Evolutionary conservation across 1,284 basidiomycete genomes (phyloP), one percentile per base, ranked within the genome.

Genomic region (Sporisorium sorghi): DNA sequence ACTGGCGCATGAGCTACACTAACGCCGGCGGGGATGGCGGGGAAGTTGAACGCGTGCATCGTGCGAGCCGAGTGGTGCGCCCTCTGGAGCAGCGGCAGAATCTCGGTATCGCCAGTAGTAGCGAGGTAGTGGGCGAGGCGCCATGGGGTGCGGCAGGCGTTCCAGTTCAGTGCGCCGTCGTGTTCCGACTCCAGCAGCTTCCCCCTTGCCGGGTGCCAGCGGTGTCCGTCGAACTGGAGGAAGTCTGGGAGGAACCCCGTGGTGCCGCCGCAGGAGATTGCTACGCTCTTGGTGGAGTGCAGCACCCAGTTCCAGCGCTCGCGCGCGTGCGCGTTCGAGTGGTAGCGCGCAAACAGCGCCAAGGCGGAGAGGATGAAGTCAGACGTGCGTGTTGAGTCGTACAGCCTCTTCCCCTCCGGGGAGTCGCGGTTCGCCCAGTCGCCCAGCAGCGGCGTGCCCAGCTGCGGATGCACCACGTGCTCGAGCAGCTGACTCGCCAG

Each of bases 61-160:
- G 15, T 37, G 9, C 65, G 43, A 1, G 69, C 71, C 0, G 78
- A 69, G 14, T 42, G 43, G 35, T 77, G 62, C 23, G 74, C 76
- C 7, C 73, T 56, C 44, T 80, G 72, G 6, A 81, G 59, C 8
- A 81, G 49, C 0, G 79, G 77, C 0, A 78, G 54, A 49, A 82
- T 77, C 15, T 60, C 37, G 9, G 67, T 61, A 33, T 82, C 80
- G 19, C 77, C 68, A 0, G 73, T 71, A 0, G 67, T 51, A 17
- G 78, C 76, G n/a, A 81, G 76, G 46, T 82, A 82, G 47, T 81
- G 79, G 0, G 77, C 63, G 8, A 82, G 71, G 1, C 80, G 65
- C 80, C 80, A 82, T 0, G 79, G 77, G 5, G 80, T 82, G 8
- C 80, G 67, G 39, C 80, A 82, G 1, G 80, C 79, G 53, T 82